Conservation (phyloP, 208 protist genomes). For the Acanthamoeba divionensis region DNA sequence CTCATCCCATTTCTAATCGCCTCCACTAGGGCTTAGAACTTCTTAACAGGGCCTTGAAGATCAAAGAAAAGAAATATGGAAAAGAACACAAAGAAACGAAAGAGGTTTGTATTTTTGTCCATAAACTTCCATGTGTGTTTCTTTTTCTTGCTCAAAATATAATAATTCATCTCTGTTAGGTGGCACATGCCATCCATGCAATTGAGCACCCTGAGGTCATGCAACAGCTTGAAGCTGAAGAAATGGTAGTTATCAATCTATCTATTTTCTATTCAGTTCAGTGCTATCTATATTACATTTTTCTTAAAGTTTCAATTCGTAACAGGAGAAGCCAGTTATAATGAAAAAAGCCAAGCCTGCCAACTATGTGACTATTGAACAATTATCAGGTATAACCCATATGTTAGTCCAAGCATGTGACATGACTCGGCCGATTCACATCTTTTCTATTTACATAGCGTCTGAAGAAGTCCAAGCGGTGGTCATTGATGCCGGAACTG, state of each 20-base stretch:
- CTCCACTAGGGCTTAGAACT: not conserved
- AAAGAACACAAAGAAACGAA: conserved; percentile 4
- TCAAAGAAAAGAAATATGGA: not conserved
- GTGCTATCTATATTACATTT: too few relatives aligned
- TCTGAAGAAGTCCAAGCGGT: conserved; percentile 15
- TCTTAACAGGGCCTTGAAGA: not conserved
- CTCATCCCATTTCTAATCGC: too few relatives aligned
- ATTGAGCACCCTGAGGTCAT: conserved; percentile 9
- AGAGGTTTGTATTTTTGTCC: too few relatives aligned
- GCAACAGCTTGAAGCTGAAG: not conserved
- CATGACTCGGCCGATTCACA: too few relatives aligned
- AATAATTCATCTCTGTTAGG: not conserved
- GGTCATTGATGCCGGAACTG: conserved; percentile 67
- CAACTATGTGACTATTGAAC: too few relatives aligned
- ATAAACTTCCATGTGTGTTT: too few relatives aligned
- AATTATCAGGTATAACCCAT: too few relatives aligned
- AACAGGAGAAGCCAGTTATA: not conserved
- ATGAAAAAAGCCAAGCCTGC: not conserved
- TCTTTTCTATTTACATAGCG: not conserved
- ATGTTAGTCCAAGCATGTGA: too few relatives aligned
- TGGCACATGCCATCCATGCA: conserved; percentile 1
- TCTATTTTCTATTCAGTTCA: too few relatives aligned
- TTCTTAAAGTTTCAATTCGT: too few relatives aligned
- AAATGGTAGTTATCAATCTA: too few relatives aligned
- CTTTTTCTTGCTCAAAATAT: too few relatives aligned